Evolutionary conservation across 495 filamentous ascomycete species (phyloP), one percentile per base, ranked within the genome.

Genomic region (Jackrogersella minutella): DNA sequence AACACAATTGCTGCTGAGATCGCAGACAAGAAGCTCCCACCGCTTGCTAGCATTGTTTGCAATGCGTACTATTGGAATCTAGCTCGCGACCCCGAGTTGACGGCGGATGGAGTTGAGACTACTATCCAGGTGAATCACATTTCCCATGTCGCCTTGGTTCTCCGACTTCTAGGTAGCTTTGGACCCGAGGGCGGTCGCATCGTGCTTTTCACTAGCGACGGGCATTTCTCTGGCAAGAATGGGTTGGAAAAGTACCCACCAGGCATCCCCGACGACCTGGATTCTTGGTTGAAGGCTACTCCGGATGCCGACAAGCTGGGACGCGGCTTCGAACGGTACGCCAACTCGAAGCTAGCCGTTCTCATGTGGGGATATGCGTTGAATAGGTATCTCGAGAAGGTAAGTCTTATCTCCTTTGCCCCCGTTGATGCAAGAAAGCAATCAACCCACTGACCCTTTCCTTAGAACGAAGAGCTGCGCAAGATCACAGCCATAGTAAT

Each of bases 51-150:
- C 43, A 77, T 84, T 34, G 57, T 85, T 24, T 81, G 77, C 70
- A 84, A 84, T 58, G 81, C 82, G 0, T 78, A 73, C 58, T 76
- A 77, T 24, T 80, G 77, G 76, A 81, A 79, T 14, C 64, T 83
- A 2, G 56, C 62, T 26, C 26, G 39, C 16, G 70, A 73, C 11
- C 68, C 72, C 52, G 75, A 81, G 41, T 70, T 77, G 28, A 81
- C 79, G 0, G 57, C 34, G 1, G 81, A 82, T 56, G 76, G 77
- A 5, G 75, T 74, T 16, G 82, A 85, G 59, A 76, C 74, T 31
- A 78, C 74, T 13, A 77, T 83, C 13, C 78, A 82, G 53, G 76
- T 83, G 13, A 75, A 72, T 40, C 79, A 84, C 55, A 59, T 82
- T 40, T 72, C 80, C 0, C 80, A 84, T 52, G 77, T 70, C 13